Conservation (phyloP, 2,329 filamentous ascomycete genomes). For the Trichophyton schoenleinii region DNA sequence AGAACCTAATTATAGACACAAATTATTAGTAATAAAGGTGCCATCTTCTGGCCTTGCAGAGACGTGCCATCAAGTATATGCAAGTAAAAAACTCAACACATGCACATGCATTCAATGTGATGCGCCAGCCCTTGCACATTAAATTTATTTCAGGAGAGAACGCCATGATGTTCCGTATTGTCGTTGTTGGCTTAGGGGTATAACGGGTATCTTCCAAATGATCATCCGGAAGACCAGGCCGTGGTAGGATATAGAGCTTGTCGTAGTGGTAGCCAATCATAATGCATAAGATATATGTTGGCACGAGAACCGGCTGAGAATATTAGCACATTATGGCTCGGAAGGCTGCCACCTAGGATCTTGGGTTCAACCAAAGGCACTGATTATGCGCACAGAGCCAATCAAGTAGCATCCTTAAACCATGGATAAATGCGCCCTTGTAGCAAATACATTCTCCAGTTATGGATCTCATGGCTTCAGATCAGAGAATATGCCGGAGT, state of each 20-base stretch:
- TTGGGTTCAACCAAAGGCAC: background rate
- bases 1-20: background rate
- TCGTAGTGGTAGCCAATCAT: background rate
- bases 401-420: background rate
- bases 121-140: background rate
- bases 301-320: background rate
- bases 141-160: background rate
- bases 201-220: background rate
- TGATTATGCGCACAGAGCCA: background rate
- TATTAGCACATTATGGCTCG: background rate
- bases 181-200: background rate
- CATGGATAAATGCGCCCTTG: too few relatives aligned
- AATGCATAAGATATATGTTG: background rate
- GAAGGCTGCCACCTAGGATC: background rate
- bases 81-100: background rate
- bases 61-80: background rate
- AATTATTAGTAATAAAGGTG: background rate
- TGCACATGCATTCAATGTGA: background rate
- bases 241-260: background rate
- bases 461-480: background rate
- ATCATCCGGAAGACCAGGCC: background rate
- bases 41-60: background rate
- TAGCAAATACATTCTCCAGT: too few relatives aligned
- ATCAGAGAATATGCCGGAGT: background rate
- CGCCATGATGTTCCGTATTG: background rate